These are phyloP conservation scores for Russula virescens DNA, from an alignment of 768 basidiomycete genomes.

Conservation along the genomic window DNA sequence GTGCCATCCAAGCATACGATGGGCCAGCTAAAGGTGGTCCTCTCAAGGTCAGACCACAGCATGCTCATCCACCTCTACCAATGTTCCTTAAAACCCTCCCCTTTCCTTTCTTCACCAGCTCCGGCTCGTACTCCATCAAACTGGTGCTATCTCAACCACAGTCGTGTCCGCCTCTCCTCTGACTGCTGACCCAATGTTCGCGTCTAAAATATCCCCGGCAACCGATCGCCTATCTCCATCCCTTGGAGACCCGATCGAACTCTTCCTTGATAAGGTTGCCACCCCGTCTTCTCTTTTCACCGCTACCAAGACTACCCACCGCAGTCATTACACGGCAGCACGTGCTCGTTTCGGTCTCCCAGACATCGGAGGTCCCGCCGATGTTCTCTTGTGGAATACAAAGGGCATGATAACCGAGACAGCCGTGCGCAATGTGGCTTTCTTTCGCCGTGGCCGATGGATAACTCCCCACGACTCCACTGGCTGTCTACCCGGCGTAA, in stretches of 20 bases:
- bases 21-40: slow-evolving; percentile 10
- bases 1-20: slow-evolving; percentile 33
- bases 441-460: slow-evolving; percentile 54
- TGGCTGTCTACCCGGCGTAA: slow-evolving; percentile 70
- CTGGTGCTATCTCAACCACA: slow-evolving; percentile 5
- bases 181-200: slow-evolving; percentile 17
- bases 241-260: slow-evolving; percentile 34
- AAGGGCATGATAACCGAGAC: slow-evolving; percentile 52
- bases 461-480: slow-evolving; percentile 54
- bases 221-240: slow-evolving; percentile 27
- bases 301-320: slow-evolving; percentile 63
- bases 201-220: slow-evolving; percentile 33
- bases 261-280: slow-evolving; percentile 51
- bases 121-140: slow-evolving; percentile 36
- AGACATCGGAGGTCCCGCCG: slow-evolving; percentile 29
- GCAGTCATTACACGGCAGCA: slow-evolving; percentile 55
- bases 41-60: slow-evolving; percentile 15
- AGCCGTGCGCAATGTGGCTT: slow-evolving; percentile 66
- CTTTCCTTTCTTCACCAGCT: slow-evolving; percentile 34
- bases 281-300: slow-evolving; percentile 56
- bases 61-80: neutral
- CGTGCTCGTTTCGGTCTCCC: slow-evolving; percentile 47
- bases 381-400: slow-evolving; percentile 62
- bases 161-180: slow-evolving; percentile 28
- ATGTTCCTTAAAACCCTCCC: neutral